Conservation (phyloP, 139 green algal genomes). For the Tetraselmis chui region DNA sequence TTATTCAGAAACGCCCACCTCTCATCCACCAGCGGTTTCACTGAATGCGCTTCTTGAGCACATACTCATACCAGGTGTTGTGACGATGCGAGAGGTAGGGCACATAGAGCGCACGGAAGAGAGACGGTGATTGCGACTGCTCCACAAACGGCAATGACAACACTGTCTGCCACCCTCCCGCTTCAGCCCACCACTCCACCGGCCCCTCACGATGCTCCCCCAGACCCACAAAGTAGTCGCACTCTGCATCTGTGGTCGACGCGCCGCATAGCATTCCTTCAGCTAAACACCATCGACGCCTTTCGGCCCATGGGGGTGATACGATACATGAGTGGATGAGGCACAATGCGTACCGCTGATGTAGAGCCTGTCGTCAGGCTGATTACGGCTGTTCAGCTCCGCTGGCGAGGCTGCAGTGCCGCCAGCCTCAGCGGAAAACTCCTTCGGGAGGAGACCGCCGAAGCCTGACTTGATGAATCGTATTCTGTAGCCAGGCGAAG, state of each 20-base stretch:
- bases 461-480: conserved; percentile 68
- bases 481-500: conserved; percentile 45
- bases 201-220: not conserved
- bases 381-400: conserved; percentile 57
- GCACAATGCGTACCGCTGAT: not conserved
- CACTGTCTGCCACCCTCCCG: conserved; percentile 22
- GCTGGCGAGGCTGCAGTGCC: conserved; percentile 42
- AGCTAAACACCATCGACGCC: too few species aligned
- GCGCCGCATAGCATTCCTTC: too few species aligned
- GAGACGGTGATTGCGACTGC: conserved; percentile 9
- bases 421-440: conserved; percentile 23
- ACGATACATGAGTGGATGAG: not conserved
- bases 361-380: conserved; percentile 11
- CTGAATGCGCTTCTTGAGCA: conserved; percentile 20
- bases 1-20: too few species aligned
- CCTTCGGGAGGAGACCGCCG: conserved; percentile 25
- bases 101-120: conserved; percentile 45
- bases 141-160: conserved; percentile 28
- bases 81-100: conserved; percentile 24
- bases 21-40: not conserved
- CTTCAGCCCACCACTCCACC: not conserved
- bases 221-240: conserved; percentile 34
- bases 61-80: conserved; percentile 24
- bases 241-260: conserved; percentile 15
- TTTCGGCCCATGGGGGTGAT: not conserved